Percentiles rank a stretch among this genome's conserved stretches.
Evolutionary conservation across 257 asterid genomes (phyloP).

Genomic region (Agastache rugosa): DNA sequence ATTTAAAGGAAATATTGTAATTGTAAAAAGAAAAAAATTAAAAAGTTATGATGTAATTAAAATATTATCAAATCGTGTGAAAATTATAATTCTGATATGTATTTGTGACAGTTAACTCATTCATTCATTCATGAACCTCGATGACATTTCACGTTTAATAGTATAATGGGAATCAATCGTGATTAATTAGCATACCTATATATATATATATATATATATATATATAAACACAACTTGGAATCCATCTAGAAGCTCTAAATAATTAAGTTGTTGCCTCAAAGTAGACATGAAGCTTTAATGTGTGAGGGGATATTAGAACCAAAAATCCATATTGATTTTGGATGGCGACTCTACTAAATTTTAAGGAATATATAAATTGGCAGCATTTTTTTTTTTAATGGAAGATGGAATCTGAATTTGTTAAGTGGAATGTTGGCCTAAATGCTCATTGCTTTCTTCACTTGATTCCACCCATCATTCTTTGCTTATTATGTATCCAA

Average conservation of each 20-base stretch:
- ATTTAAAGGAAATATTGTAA: too few species aligned
- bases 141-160: too few species aligned
- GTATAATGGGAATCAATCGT: not conserved
- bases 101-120: too few species aligned
- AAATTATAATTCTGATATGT: too few species aligned
- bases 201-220: too few species aligned
- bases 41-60: too few species aligned
- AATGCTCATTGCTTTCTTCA: conserved; percentile 26
- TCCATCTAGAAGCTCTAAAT: conserved; percentile 27
- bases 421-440: conserved; percentile 32
- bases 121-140: too few species aligned
- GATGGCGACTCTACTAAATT: not conserved
- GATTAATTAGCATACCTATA: not conserved
- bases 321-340: not conserved
- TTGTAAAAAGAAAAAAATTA: too few species aligned
- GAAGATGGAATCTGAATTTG: conserved; percentile 42
- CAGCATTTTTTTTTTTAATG: conserved; percentile 34
- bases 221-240: not conserved
- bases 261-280: not conserved
- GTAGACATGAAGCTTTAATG: not conserved
- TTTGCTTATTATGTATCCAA: not conserved
- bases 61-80: too few species aligned
- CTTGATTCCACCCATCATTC: conserved; percentile 32
- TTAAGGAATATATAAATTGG: conserved; percentile 11
- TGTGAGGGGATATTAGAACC: not conserved